Percentiles rank a stretch among this genome's conserved stretches.
These are phyloP conservation scores for Fusarium sambucinum DNA, from an alignment of 2,329 filamentous ascomycete species.

Conservation along the genomic window DNA sequence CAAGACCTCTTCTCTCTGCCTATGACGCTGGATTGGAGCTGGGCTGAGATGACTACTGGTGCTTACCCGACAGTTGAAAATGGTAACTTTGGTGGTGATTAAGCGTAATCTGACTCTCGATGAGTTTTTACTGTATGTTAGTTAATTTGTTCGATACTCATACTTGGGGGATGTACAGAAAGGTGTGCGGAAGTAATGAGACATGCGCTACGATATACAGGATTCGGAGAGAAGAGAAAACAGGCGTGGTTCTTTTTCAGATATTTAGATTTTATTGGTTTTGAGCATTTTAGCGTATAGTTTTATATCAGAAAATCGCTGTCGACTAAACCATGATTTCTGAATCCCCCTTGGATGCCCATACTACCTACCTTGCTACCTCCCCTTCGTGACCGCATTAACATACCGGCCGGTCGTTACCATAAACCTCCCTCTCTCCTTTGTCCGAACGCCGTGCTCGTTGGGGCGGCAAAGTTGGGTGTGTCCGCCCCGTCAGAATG, in stretches of 20 bases:
- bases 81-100: slow-evolving; percentile 60
- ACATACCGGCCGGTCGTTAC: slow-evolving; percentile 34
- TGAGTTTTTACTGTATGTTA: slow-evolving; percentile 27
- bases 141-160: slow-evolving; percentile 9
- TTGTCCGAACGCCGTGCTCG: slow-evolving; percentile 53
- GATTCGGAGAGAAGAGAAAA: slow-evolving; percentile 17
- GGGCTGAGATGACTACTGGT: slow-evolving; percentile 76
- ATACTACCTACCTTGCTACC: not conserved
- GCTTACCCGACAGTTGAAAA: slow-evolving; percentile 74
- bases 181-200: slow-evolving; percentile 38
- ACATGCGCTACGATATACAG: slow-evolving; percentile 42
- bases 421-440: slow-evolving; percentile 38
- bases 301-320: slow-evolving; percentile 7
- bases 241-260: slow-evolving; percentile 12
- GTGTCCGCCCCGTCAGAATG: slow-evolving; percentile 44
- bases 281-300: slow-evolving; percentile 4
- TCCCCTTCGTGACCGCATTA: slow-evolving; percentile 24
- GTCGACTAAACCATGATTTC: slow-evolving; percentile 4
- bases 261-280: slow-evolving; percentile 18
- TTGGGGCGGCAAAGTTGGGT: slow-evolving; percentile 38
- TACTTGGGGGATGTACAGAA: slow-evolving; percentile 8
- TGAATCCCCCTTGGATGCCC: not conserved
- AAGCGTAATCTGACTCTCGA: slow-evolving; percentile 14
- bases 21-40: slow-evolving; percentile 94
- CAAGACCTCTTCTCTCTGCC: slow-evolving; percentile 96